phyloP scores from a whole-genome alignment of 2,329 filamentous ascomycete genomes.

The Orbilia ellipsospora region DNA sequence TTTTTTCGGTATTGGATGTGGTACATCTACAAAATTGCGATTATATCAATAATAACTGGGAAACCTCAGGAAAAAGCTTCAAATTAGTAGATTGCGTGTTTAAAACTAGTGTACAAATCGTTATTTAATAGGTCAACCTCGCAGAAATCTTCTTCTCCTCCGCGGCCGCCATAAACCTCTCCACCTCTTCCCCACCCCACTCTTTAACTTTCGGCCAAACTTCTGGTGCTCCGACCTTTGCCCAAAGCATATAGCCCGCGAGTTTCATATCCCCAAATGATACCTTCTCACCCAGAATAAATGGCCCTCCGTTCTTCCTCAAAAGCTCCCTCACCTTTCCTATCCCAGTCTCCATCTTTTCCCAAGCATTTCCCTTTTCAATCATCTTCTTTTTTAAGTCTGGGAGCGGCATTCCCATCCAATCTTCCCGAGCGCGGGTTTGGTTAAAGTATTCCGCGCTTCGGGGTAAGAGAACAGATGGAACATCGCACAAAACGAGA shows the following conservation, averaged over 20 bases:
- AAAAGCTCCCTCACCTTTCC: conserved; percentile 61
- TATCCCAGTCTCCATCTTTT: conserved; percentile 60
- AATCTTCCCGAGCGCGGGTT: conserved; percentile 62
- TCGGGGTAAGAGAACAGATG: conserved; percentile 68
- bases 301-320: conserved; percentile 60
- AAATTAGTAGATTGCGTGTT: background rate
- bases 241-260: conserved; percentile 38
- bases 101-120: no score
- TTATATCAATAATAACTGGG: no score
- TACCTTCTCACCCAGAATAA: conserved; percentile 61
- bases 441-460: conserved; percentile 68
- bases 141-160: conserved; percentile 26
- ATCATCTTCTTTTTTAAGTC: conserved; percentile 65
- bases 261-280: conserved; percentile 65
- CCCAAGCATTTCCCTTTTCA: conserved; percentile 57
- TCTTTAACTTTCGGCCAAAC: conserved; percentile 29
- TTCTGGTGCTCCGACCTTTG: conserved; percentile 18
- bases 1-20: no score
- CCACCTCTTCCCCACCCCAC: conserved; percentile 40
- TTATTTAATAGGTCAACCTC: conserved; percentile 17
- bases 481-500: conserved; percentile 61
- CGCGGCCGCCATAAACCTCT: conserved; percentile 28
- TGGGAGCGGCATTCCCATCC: conserved; percentile 66
- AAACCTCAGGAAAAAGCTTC: no score
- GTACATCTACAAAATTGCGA: no score